Conservation (phyloP, 2,329 filamentous ascomycete species). For the Dactylellina sp. region DNA sequence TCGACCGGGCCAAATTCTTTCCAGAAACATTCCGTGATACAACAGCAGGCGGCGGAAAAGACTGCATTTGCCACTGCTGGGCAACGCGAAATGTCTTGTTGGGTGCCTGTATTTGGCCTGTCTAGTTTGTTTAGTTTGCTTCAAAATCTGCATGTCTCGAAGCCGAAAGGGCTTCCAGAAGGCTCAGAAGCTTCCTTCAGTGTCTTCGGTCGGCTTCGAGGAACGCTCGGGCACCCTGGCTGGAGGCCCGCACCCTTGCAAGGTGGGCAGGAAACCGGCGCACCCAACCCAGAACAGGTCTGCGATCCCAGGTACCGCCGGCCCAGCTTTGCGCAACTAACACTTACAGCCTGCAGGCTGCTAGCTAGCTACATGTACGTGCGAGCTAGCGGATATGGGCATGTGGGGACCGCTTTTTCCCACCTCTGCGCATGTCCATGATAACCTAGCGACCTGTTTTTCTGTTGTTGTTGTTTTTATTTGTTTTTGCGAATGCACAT, state of each 20-base stretch:
- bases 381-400: constrained; percentile 18
- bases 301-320: constrained; percentile 48
- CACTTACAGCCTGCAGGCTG: constrained; percentile 55
- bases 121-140: constrained; percentile 53
- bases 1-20: constrained; percentile 40
- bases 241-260: constrained; percentile 46
- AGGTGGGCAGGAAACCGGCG: constrained; percentile 51
- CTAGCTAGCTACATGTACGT: constrained; percentile 32
- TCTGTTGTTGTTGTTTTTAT: no score
- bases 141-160: constrained; percentile 57
- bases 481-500: no score
- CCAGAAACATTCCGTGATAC: constrained; percentile 56
- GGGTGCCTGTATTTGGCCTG: no score
- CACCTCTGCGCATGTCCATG: no score
- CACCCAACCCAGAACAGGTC: constrained; percentile 19
- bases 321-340: constrained; percentile 53
- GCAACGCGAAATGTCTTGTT: constrained; percentile 45
- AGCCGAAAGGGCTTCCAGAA: constrained; percentile 54
- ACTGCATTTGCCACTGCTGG: constrained; percentile 50
- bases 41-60: constrained; percentile 2
- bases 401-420: no score
- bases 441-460: no score
- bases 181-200: constrained; percentile 34
- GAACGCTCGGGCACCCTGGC: constrained; percentile 50
- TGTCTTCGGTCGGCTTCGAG: constrained; percentile 39